Base-by-base conservation (phyloP, 495 filamentous ascomycete species). In the Annulohypoxylon stygium region DNA sequence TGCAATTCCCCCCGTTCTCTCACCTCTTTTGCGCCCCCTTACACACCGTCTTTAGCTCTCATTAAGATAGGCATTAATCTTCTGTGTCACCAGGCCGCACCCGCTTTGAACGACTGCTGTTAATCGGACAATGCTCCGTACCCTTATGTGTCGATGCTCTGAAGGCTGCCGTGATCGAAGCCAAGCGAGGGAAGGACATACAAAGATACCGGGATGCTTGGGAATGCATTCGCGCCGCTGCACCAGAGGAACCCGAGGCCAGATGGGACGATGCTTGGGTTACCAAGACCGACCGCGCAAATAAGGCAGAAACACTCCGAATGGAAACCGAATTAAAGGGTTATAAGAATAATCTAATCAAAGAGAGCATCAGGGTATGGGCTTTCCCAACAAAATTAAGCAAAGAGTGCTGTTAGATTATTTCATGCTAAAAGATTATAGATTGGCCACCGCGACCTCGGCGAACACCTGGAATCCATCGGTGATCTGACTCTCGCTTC, bases 321-420 rank as follows among this genome's bases (percentile, higher is more conserved):
- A 82, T 98, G 65, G 92, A 97, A 70, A 83, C 86, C 5, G 94
- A 98, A 76, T 82, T 99, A 33, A 93, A 93, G 78, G 92, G 91
- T 6, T 98, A 98, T 82, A 99, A 97, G 81, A 97, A 98, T 75
- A 99, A 98, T 71, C 80, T 98, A 39, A 93, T 99, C 71, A 98
- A 98, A 79, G 96, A 99, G 81, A 98, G 95, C 81, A 97, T 98
- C 69, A 83, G 97, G 76, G 94, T 97, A 86, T 63, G 90, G 71
- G 58, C 30, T 30, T 18, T 20, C 43, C 34, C 33, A 12, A 30
- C 80, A 18, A 14, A 30, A 23, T 3, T 30, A 34, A 16, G 0
- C 3, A 7, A 7, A 3, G 43, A 34, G 11, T 7, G 5, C 20
- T 26, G 16, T 39, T 26, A 23, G 4, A 39, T 20, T n/a, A 65